phyloP scores from a whole-genome alignment of 2,329 filamentous ascomycete species.

The Colletotrichum tropicale region DNA sequence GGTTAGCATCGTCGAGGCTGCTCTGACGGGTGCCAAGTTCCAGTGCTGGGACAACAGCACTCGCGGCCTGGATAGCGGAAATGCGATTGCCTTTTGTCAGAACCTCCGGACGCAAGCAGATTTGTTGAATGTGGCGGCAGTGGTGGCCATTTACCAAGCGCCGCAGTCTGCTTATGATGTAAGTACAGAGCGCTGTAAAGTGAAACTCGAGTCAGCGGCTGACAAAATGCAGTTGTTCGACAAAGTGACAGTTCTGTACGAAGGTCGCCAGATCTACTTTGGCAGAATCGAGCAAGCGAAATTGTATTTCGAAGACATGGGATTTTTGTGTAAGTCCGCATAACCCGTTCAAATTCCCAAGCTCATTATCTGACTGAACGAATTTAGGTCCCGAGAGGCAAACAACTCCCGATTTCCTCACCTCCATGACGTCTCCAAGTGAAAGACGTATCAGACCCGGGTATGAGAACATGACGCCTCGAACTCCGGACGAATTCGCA shows the following conservation, averaged over 20 bases:
- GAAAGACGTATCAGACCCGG: slow-evolving; percentile 66
- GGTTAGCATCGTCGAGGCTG: slow-evolving; percentile 31
- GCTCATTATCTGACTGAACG: not conserved
- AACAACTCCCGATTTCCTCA: slow-evolving; percentile 76
- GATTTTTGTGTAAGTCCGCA: slow-evolving; percentile 47
- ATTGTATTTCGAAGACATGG: slow-evolving; percentile 63
- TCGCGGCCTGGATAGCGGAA: slow-evolving; percentile 41
- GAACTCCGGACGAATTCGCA: slow-evolving; percentile 61
- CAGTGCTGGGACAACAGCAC: slow-evolving; percentile 36
- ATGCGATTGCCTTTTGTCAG: slow-evolving; percentile 59
- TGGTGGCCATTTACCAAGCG: slow-evolving; percentile 24
- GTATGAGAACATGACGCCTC: slow-evolving; percentile 54
- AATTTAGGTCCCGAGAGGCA: slow-evolving; percentile 38
- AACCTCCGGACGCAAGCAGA: slow-evolving; percentile 51
- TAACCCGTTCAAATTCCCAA: too few species aligned
- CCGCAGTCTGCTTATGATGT: slow-evolving; percentile 24
- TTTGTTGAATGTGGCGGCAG: slow-evolving; percentile 16
- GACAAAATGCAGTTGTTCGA: slow-evolving; percentile 53
- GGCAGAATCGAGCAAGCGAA: slow-evolving; percentile 62
- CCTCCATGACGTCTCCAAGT: slow-evolving; percentile 68
- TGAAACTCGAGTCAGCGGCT: not conserved
- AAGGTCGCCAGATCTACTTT: slow-evolving; percentile 71
- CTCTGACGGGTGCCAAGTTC: slow-evolving; percentile 22
- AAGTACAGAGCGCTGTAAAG: not conserved
- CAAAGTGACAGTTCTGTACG: slow-evolving; percentile 66